Evolutionary conservation across 139 green algal genomes (phyloP), one percentile per base, ranked within the genome.

Genomic region (Chlorella vulgaris): DNA sequence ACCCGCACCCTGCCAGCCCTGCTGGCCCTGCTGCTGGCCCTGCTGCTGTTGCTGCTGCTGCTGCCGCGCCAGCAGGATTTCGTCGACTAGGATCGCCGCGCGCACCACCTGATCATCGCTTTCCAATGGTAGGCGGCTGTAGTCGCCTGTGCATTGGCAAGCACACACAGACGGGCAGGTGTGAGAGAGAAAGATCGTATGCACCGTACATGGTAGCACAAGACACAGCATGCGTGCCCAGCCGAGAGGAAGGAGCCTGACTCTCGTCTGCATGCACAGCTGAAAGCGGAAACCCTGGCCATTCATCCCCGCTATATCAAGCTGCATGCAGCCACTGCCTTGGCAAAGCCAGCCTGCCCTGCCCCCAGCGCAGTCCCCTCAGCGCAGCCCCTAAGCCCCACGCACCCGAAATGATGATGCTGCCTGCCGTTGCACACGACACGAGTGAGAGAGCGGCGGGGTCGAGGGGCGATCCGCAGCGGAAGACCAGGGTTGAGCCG

Each of bases 71-170:
- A 55, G 47, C 47, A 55, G 47, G 7, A 76, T 62, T 60, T 88
- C 84, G 50, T 88, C 84, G 67, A 88, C 47, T 33, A 88, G 79
- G 74, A 88, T 79, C 13, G 78, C 78, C 10, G 67, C 42, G 33
- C 84, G 63, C 35, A 88, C 43, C 19, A 79, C 43, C 43, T 88
- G 84, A 19, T 79, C 84, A 65, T 88, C 84, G 47, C 77, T 79
- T 29, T 88, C 79, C 1, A 75, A 61, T 35, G 28, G 26, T 10
- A 10, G 10, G 47, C 47, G 47, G 47, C 47, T 55, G 47, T 55
- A 55, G 47, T 55, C 47, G 47, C 60, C 60, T 38, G 60, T 15
- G 47, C 13, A 15, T 24, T 15, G 13, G 13, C 10, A 15, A 15
- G 15, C 13, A 55, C 13, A 15, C 47, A 15, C 13, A 15, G 47